A percentile compares a stretch with the other conserved stretches of the same genome.
These are phyloP conservation scores for Scenedesmus sp. DNA, from an alignment of 163 green algal species.

Conservation along the genomic window DNA sequence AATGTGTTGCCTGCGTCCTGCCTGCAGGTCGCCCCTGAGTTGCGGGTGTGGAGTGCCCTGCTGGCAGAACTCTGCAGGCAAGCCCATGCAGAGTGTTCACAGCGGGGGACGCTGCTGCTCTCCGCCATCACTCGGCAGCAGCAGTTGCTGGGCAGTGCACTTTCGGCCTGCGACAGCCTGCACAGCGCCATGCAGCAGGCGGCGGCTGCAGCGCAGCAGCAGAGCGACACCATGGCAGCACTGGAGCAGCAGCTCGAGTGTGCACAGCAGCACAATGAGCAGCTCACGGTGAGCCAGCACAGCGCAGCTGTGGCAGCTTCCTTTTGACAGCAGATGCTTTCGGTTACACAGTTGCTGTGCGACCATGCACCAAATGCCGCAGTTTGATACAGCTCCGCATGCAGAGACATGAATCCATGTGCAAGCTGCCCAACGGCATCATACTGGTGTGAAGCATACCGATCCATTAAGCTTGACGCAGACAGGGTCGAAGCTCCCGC, in stretches of 20 bases:
- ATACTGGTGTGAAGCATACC: too few relatives aligned
- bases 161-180: constrained; percentile 25
- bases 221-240: neutral
- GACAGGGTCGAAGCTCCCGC: too few relatives aligned
- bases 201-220: neutral
- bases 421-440: too few relatives aligned
- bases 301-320: neutral
- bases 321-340: neutral
- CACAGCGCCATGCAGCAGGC: neutral
- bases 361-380: neutral
- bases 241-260: neutral
- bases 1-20: neutral
- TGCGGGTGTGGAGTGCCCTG: constrained; percentile 19
- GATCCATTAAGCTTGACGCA: too few relatives aligned
- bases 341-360: neutral
- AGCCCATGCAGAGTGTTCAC: neutral
- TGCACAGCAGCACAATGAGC: constrained; percentile 16
- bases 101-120: constrained; percentile 8
- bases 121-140: constrained; percentile 13
- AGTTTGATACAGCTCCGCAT: neutral
- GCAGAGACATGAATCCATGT: too few relatives aligned
- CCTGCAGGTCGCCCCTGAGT: constrained; percentile 14
- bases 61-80: constrained; percentile 8
- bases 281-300: neutral
- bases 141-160: constrained; percentile 25